Conservation (phyloP, 768 basidiomycete species). For the Coprinopsis cinerea region DNA sequence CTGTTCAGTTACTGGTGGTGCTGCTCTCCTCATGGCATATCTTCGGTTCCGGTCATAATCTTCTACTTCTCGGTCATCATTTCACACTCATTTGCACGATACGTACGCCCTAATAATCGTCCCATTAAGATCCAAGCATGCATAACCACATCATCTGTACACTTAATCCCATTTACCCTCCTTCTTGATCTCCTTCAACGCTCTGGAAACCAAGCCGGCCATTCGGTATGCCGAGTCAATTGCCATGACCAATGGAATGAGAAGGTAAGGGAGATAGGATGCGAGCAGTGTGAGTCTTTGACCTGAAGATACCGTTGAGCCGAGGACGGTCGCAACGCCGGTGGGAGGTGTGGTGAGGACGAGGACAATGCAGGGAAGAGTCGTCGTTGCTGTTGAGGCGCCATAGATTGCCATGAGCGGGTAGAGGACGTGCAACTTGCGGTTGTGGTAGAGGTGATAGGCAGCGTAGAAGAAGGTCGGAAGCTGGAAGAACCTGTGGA, state of each 20-base stretch:
- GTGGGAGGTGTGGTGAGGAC: conserved; percentile 48
- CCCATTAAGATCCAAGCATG: too few relatives aligned
- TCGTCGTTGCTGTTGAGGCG: conserved; percentile 74
- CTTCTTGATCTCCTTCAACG: too few relatives aligned
- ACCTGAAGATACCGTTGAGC: conserved; percentile 36
- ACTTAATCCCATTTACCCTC: too few relatives aligned
- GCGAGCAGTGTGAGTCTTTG: conserved; percentile 56
- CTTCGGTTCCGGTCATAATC: conserved; percentile 58
- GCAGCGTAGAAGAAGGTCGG: conserved; percentile 70
- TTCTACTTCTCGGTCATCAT: too few relatives aligned
- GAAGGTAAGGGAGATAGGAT: conserved; percentile 72
- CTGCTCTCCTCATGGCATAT: conserved; percentile 84
- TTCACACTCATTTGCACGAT: too few relatives aligned
- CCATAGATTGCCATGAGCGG: conserved; percentile 66
- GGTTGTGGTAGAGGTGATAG: conserved; percentile 9
- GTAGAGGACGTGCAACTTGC: conserved; percentile 34
- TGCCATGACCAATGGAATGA: conserved; percentile 68
- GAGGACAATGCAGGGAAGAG: conserved; percentile 60
- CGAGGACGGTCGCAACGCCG: conserved; percentile 15
- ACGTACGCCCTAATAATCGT: too few relatives aligned
- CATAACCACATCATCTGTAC: too few relatives aligned
- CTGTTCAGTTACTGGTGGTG: conserved; percentile 82
- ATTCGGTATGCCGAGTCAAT: too few relatives aligned
- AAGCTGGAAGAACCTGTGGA: conserved; percentile 21
- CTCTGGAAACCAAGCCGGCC: too few relatives aligned